Percentiles rank a stretch among this genome's conserved stretches.
phyloP scores from a whole-genome alignment of 1,284 basidiomycete species.

The Puccinia horiana region DNA sequence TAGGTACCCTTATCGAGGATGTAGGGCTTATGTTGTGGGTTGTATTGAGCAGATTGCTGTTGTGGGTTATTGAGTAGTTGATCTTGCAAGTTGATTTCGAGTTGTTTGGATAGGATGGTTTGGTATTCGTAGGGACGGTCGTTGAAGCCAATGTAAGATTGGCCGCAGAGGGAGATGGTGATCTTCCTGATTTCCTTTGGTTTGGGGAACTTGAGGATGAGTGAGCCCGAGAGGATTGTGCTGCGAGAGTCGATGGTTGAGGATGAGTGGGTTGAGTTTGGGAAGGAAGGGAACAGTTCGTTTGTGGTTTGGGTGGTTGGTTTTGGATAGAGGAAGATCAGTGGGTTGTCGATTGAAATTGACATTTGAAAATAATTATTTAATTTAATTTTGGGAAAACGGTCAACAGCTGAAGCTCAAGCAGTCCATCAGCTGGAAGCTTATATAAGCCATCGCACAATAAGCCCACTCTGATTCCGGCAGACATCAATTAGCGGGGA shows the following conservation, averaged over 20 bases:
- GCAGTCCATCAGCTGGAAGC: too few relatives aligned
- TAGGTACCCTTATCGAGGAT: conserved; percentile 36
- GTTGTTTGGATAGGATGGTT: conserved; percentile 23
- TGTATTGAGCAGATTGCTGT: conserved; percentile 20
- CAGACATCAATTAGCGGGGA: too few relatives aligned
- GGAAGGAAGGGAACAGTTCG: too few relatives aligned
- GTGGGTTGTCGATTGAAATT: conserved; percentile 34
- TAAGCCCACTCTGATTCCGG: too few relatives aligned
- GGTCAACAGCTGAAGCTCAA: too few relatives aligned
- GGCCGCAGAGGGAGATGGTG: conserved; percentile 28
- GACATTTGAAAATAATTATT: too few relatives aligned
- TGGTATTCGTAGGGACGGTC: conserved; percentile 41
- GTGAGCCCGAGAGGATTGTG: conserved; percentile 17
- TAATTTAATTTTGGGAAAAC: too few relatives aligned
- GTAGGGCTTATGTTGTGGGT: conserved; percentile 22
- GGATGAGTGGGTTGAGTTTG: not conserved
- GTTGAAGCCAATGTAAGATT: conserved; percentile 44
- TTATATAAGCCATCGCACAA: too few relatives aligned
- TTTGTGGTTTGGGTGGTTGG: not conserved
- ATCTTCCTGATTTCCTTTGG: conserved; percentile 39
- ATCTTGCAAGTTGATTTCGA: conserved; percentile 23
- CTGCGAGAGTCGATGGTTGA: conserved; percentile 13
- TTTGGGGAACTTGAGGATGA: conserved; percentile 32
- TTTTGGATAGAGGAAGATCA: conserved; percentile 37
- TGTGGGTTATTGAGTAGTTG: conserved; percentile 5